Conservation (phyloP, 2,329 filamentous ascomycete species). For the Aspergillus intermedius region DNA sequence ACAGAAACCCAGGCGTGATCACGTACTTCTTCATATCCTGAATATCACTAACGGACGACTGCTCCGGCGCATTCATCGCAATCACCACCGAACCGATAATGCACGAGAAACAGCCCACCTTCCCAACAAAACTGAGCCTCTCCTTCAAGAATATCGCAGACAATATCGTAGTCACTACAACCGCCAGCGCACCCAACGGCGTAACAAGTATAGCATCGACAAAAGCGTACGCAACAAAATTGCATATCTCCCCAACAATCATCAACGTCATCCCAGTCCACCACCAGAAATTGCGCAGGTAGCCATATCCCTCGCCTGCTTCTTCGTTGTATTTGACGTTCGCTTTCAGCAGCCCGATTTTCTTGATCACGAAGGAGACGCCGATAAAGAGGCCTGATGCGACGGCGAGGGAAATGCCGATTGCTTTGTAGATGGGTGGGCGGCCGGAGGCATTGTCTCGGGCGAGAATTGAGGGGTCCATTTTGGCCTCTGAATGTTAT, state of each 20-base stretch:
- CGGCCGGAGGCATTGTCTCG: conserved; percentile 10
- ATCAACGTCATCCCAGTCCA: conserved; percentile 94
- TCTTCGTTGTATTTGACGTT: conserved; percentile 96
- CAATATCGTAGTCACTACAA: conserved; percentile 84
- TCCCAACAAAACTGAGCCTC: conserved; percentile 87
- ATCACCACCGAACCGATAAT: conserved; percentile 91
- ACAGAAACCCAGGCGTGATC: conserved; percentile 77
- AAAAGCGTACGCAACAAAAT: conserved; percentile 95
- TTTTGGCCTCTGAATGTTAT: conserved; percentile 15
- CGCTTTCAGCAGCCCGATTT: conserved; percentile 80
- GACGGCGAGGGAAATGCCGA: conserved; percentile 80
- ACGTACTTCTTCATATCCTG: conserved; percentile 89
- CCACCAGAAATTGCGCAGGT: conserved; percentile 92
- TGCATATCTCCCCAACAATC: conserved; percentile 94
- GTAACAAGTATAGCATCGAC: conserved; percentile 95
- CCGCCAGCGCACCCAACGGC: conserved; percentile 80
- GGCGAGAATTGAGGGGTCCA: conserved; percentile 36
- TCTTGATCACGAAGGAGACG: conserved; percentile 91
- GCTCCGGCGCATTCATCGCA: conserved; percentile 81
- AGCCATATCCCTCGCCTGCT: conserved; percentile 93
- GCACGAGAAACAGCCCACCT: conserved; percentile 91
- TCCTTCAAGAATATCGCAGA: conserved; percentile 96
- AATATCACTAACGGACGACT: conserved; percentile 78
- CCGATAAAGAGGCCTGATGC: conserved; percentile 90
- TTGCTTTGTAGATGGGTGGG: conserved; percentile 66